Conservation (phyloP, 1,139 yeast species). For the Saccharomyces uvarum region DNA sequence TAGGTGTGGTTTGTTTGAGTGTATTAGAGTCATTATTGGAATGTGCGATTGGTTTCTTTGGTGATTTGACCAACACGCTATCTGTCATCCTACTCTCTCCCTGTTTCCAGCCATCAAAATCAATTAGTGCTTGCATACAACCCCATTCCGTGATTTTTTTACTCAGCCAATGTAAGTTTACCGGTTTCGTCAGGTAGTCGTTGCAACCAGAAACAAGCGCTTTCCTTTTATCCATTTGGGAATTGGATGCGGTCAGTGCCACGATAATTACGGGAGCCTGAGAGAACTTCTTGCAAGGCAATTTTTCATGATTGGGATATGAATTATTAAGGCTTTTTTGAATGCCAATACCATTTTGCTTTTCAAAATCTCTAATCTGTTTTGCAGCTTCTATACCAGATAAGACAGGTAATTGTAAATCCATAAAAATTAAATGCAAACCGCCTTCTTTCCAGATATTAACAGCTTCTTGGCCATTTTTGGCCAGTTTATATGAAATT, state of each 20-base stretch:
- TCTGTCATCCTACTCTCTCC: conserved; percentile 34
- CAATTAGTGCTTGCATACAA: conserved; percentile 93
- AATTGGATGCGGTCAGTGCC: conserved; percentile 86
- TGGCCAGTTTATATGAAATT: conserved; percentile 78
- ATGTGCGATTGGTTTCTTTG: conserved; percentile 8
- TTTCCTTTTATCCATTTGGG: conserved; percentile 79
- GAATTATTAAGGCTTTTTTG: conserved; percentile 4
- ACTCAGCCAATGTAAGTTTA: conserved; percentile 86
- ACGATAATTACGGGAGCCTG: conserved; percentile 87
- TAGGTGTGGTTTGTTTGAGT: background rate
- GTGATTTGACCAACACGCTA: conserved; percentile 18
- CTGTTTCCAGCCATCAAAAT: conserved; percentile 86
- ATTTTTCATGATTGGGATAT: conserved; percentile 3
- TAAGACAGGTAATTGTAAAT: conserved; percentile 86
- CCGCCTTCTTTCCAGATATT: conserved; percentile 92
- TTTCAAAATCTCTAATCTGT: conserved; percentile 77
- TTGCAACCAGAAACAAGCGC: conserved; percentile 96
- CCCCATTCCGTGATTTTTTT: conserved; percentile 96
- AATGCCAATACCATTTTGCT: conserved; percentile 70
- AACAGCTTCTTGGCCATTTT: conserved; percentile 86
- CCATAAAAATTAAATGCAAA: conserved; percentile 87
- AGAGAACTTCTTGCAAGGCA: conserved; percentile 3
- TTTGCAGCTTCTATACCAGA: conserved; percentile 90
- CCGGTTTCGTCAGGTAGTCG: conserved; percentile 95
- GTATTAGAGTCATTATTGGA: background rate